Percentiles rank a stretch among this genome's conserved stretches.
phyloP scores from a whole-genome alignment of 2,329 filamentous ascomycete species.

The Colletotrichum sp. region DNA sequence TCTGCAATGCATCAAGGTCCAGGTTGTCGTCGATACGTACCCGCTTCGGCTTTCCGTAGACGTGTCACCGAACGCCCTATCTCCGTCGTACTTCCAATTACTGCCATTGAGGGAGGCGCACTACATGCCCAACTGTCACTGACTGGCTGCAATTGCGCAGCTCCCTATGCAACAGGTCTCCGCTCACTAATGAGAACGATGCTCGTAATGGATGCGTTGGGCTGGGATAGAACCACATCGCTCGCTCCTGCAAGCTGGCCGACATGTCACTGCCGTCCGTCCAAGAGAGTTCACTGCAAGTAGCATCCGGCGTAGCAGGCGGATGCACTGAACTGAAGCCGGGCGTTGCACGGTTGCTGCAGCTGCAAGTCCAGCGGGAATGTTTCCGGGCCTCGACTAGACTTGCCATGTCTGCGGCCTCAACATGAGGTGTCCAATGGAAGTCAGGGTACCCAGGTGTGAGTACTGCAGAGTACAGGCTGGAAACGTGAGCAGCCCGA shows the following conservation, averaged over 20 bases:
- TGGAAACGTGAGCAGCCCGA: not conserved
- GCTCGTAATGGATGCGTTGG: not conserved
- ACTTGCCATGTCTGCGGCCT: not conserved
- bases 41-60: slow-evolving; percentile 12
- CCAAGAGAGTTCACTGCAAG: not conserved
- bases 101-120: not conserved
- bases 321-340: not conserved
- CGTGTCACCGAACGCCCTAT: slow-evolving; percentile 17
- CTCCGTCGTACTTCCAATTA: not conserved
- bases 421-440: not conserved
- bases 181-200: not conserved
- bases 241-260: not conserved
- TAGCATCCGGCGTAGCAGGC: not conserved
- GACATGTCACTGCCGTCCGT: not conserved
- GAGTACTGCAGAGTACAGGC: not conserved
- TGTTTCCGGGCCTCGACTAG: not conserved
- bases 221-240: not conserved
- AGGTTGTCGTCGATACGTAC: not conserved
- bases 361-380: not conserved
- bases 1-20: not conserved
- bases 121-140: not conserved
- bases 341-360: not conserved
- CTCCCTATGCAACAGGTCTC: not conserved
- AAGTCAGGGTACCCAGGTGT: not conserved
- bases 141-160: not conserved